Evolutionary conservation across 2,329 filamentous ascomycete genomes (phyloP), one percentile per base, ranked within the genome.

Genomic region (Ascochyta pisi): DNA sequence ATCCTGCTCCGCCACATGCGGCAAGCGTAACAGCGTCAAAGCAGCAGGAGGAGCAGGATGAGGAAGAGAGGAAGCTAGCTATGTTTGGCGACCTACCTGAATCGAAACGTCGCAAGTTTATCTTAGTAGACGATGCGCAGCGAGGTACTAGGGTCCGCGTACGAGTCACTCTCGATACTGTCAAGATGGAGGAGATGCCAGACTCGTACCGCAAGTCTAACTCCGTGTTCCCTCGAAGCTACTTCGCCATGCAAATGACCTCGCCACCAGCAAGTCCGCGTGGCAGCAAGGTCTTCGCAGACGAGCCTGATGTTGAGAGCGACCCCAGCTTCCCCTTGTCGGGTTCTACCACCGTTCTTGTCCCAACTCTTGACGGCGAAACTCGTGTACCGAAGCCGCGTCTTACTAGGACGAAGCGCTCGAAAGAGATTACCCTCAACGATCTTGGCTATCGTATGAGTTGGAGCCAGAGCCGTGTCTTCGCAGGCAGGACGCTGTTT

Each of bases 401-500:
- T 55, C 87, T 92, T 75, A 87, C 87, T 45, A 87, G 85, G 70
- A 80, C 82, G 40, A 85, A 86, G 64, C 86, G 92, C 45, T 85
- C 83, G 45, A 95, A 91, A 78, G 94, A 98, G 73, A 87, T 95
- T n/a, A 86, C 91, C 44, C 80, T 98, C 59, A 98, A 98, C 72
- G 93, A 98, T 71, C 80, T 98, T 41, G 94, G 92, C 2, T 96
- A 96, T 75, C 87, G 94, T 42, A 96, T 99, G 90, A 93, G 91
- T 44, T 99, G 95, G 94, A 88, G 93, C 50, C 94, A 98, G 79
- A 95, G 92, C 74, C 84, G 94, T 69, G 91, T 94, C 10, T 97
- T 98, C 79, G 89, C 92, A 1, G 90, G 89, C 12, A 85, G 92
- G 65, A 92, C 89, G 37, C 82, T 96, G 43, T 97, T 97, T 76